Percentiles rank a stretch among this genome's conserved stretches.
phyloP scores from a whole-genome alignment of 1,139 yeast species.

The Candida frijolesensis region DNA sequence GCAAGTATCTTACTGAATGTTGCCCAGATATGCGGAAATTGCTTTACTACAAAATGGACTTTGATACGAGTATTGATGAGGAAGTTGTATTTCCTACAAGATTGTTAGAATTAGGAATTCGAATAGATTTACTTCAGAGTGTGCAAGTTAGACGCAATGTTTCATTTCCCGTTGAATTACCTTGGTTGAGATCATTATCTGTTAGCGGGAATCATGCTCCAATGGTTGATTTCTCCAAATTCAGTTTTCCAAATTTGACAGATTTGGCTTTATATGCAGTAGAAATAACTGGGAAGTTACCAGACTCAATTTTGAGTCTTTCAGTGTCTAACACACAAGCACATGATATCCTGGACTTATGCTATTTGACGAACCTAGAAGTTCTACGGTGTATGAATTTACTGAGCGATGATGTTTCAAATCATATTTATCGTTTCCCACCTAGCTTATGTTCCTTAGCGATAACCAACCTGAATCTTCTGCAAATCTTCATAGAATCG shows the following conservation, averaged over 20 bases:
- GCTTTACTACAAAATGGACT: neutral
- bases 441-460: neutral
- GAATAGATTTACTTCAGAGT: neutral
- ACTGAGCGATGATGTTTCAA: neutral
- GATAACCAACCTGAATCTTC: neutral
- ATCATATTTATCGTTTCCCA: neutral
- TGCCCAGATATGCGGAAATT: neutral
- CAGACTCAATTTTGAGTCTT: neutral
- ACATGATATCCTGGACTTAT: neutral
- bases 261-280: neutral
- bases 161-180: neutral
- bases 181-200: neutral
- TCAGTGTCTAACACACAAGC: neutral
- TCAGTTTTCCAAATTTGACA: neutral
- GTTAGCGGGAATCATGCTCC: neutral
- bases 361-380: neutral
- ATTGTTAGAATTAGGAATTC: neutral
- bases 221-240: neutral
- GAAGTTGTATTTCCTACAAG: neutral
- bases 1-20: neutral
- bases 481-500: neutral
- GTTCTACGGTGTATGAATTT: neutral
- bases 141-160: neutral
- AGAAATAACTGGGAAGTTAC: neutral
- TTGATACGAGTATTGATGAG: neutral